Base-by-base conservation (phyloP, 345 rosid species). In the Conringia planisiliqua region DNA sequence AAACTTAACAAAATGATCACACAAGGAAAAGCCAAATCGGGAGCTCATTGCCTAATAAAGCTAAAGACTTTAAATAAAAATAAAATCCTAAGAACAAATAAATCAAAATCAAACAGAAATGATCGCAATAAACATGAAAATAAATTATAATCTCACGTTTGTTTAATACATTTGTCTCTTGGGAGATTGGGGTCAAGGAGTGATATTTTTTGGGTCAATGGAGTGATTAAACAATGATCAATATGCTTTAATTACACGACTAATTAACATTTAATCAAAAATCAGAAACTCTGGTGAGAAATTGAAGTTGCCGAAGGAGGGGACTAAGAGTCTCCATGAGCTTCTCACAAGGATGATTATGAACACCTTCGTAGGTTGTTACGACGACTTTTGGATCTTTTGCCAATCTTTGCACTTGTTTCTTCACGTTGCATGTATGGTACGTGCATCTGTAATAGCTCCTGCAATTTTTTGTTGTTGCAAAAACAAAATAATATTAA, bases 401-500 rank as follows among this genome's bases (percentile, higher is more conserved):
- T 0, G 95, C 86, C 24, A 90, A 82, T 85, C 98, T 87, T 20
- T 90, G 98, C 33, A 92, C 95, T 78, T 92, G 96, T 79, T 92
- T 92, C 91, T 90, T 92, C 78, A 92, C 96, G 79, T 82, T 90
- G 89, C 98, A 92, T 79, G 98, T 88, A 76, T 90, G 96, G 77
- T 92, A 88, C 7, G 98, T 92, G 84, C 96, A 92, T 50, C 98
- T 88, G 52, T 90, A 90, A 76, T 92, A 92, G 81, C 95, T 92
- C 90, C 97, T 91, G 59, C 42, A 62, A 7, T 12, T 17, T 50
- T n/a, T 36, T 22, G 16, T 33, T 63, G 22, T 65, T 64, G 7
- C 18, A 13, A 16, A 35, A 51, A 29, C 30, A 10, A 52, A 51
- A n/a, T n/a, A n/a, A n/a, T n/a, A n/a, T n/a, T n/a, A 6, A 32